Evolutionary conservation across 768 basidiomycete genomes (phyloP), one percentile per base, ranked within the genome.

Genomic region (Zangia roseola): DNA sequence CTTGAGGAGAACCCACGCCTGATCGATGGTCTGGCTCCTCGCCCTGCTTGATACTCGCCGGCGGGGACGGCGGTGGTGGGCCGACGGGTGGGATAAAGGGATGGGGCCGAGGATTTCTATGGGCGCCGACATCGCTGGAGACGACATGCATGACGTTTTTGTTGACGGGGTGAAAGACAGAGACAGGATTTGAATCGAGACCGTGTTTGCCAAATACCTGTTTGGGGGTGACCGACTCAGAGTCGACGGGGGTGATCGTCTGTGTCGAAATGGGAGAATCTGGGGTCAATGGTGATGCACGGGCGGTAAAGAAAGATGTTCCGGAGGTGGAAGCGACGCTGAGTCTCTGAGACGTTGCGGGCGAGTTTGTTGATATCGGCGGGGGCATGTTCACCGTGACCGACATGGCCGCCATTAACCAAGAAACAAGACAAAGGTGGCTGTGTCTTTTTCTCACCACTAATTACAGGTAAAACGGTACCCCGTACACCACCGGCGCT

Each of bases 401-500:
- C 30, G 52, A 46, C 45, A 53, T 53, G 20, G 47, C 13, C 5
- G 55, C 51, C 53, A 58, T 59, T n/a, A n/a, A n/a, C n/a, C n/a
- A n/a, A n/a, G n/a, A n/a, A n/a, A n/a, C n/a, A n/a, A n/a, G n/a
- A n/a, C n/a, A n/a, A n/a, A n/a, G 12, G 50, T 57, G 55, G 54
- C 51, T 55, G 58, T 50, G 49, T 21, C 24, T 8, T 20, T 47
- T 43, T 45, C 31, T 36, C 41, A 40, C 34, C 17, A 19, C 12
- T 21, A 10, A 35, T 58, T 65, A 81, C 51, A 97, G 65, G 68
- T 91, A 92, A 60, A 94, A 92, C 3, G 97, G 97, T 57, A 99
- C 87, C 2, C 97, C 97, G 64, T 97, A 98, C 10, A 94, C 86
- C 0, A 99, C 86, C 13, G 93, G 88, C 12, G 97, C 94, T 1